Evolutionary conservation across 78 protist species (phyloP).

Genomic region (Tieghemostelium lacteum): DNA sequence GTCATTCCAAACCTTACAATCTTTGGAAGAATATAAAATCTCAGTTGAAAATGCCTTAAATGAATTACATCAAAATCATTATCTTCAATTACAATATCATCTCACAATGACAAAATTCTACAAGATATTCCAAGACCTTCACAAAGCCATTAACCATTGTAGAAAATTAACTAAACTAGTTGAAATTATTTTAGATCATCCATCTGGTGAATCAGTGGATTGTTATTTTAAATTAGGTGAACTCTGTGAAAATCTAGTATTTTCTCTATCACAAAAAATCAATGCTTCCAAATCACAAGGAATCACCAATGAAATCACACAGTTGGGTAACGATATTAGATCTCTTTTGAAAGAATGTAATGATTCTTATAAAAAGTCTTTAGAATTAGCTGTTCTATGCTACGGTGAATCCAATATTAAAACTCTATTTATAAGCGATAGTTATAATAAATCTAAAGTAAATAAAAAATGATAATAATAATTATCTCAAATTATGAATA

Average conservation of each 20-base stretch:
- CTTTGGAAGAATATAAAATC: not conserved
- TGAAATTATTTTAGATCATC: not conserved
- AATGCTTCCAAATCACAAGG: too few species aligned
- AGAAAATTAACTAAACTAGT: conserved; percentile 31
- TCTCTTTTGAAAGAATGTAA: not conserved
- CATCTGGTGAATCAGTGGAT: conserved; percentile 33
- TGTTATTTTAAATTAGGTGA: conserved; percentile 35
- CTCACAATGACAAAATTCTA: not conserved
- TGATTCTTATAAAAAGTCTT: conserved; percentile 8
- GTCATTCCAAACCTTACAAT: conserved; percentile 1
- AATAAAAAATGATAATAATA: too few species aligned
- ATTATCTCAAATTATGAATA: too few species aligned
- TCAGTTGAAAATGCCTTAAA: not conserved
- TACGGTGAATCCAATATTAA: conserved; percentile 32
- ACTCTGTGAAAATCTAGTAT: too few species aligned
- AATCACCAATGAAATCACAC: not conserved
- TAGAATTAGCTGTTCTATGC: conserved; percentile 1
- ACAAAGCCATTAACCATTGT: conserved; percentile 26
- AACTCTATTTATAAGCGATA: conserved; percentile 5
- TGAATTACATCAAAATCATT: conserved; percentile 12
- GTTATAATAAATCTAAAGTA: too few species aligned
- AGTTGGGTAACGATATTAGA: conserved; percentile 18
- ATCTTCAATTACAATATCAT: conserved; percentile 4
- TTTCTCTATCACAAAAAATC: too few species aligned
- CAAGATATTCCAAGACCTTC: not conserved